Evolutionary conservation across 345 rosid species (phyloP).

Genomic region (Brassica carinata): DNA sequence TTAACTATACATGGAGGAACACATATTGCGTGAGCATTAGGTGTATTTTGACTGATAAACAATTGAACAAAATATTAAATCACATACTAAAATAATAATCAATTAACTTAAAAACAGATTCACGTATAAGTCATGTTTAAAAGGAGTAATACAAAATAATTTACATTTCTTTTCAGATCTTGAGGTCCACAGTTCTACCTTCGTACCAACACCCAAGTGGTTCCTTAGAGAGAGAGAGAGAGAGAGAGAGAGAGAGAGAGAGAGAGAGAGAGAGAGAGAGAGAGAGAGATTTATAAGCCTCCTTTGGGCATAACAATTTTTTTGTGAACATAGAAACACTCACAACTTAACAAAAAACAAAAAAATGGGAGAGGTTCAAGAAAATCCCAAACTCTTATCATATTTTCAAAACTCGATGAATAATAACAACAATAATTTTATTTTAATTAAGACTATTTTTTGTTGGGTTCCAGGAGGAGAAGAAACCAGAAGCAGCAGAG

Average conservation of each 20-base stretch:
- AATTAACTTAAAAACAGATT: conserved; percentile 14
- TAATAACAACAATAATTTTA: neutral
- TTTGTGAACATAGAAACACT: conserved; percentile 35
- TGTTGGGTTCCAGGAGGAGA: conserved; percentile 34
- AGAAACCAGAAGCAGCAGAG: conserved; percentile 39
- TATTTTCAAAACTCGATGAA: conserved; percentile 29
- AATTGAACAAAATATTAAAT: neutral
- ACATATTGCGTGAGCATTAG: conserved; percentile 28
- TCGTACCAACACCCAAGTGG: conserved; percentile 43
- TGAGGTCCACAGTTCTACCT: conserved; percentile 44
- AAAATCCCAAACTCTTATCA: conserved; percentile 38
- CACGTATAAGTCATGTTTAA: conserved; percentile 38
- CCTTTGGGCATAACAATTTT: conserved; percentile 27
- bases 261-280: neutral
- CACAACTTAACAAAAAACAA: conserved; percentile 1
- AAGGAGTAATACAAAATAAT: conserved; percentile 28
- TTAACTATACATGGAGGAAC: conserved; percentile 14
- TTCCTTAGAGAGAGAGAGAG: conserved; percentile 28
- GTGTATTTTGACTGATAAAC: conserved; percentile 24
- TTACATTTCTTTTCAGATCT: conserved; percentile 40
- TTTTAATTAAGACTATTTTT: neutral
- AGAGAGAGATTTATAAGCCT: conserved; percentile 37
- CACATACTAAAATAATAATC: neutral
- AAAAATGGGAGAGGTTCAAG: conserved; percentile 47
- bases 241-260: neutral